Percentiles rank a stretch among this genome's conserved stretches.
These are phyloP conservation scores for Neostapfia colusana DNA, from an alignment of 176 grass and related monocot species.

Conservation along the genomic window DNA sequence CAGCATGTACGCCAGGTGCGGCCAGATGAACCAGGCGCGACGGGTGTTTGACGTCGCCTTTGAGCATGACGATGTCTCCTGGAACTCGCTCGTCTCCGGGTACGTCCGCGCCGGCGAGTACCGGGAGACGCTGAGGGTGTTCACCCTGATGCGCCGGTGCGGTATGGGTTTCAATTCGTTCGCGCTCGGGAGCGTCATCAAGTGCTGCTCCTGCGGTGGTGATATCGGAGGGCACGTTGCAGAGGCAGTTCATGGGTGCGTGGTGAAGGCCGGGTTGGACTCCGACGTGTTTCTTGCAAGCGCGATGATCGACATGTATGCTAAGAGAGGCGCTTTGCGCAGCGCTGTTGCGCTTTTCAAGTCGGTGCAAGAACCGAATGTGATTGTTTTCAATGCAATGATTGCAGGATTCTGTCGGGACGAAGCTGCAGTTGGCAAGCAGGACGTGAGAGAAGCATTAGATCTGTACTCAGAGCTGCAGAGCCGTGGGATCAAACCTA, in stretches of 20 bases:
- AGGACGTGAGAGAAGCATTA: constrained; percentile 35
- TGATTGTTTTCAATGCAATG: constrained; percentile 76
- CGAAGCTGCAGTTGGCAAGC: constrained; percentile 31
- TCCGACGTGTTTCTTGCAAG: constrained; percentile 52
- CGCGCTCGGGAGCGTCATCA: constrained; percentile 70
- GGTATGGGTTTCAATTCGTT: constrained; percentile 60
- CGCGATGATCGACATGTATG: constrained; percentile 62
- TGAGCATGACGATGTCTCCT: constrained; percentile 55
- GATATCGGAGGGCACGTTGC: constrained; percentile 13
- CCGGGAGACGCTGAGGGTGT: constrained; percentile 41
- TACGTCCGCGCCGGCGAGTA: constrained; percentile 35
- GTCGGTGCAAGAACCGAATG: constrained; percentile 54
- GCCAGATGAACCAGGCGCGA: constrained; percentile 45
- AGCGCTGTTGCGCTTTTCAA: constrained; percentile 53
- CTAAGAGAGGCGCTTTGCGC: constrained; percentile 46
- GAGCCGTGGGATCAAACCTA: constrained; percentile 57
- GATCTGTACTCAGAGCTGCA: constrained; percentile 56
- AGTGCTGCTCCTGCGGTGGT: constrained; percentile 40
- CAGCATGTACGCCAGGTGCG: constrained; percentile 66
- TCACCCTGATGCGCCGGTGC: constrained; percentile 41
- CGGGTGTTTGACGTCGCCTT: constrained; percentile 39
- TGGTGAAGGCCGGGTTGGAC: constrained; percentile 63
- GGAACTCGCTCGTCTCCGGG: constrained; percentile 65
- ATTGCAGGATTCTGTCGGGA: constrained; percentile 54
- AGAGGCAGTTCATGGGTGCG: constrained; percentile 58